Evolutionary conservation across 2,329 filamentous ascomycete species (phyloP).

Genomic region (Gremmenia infestans): DNA sequence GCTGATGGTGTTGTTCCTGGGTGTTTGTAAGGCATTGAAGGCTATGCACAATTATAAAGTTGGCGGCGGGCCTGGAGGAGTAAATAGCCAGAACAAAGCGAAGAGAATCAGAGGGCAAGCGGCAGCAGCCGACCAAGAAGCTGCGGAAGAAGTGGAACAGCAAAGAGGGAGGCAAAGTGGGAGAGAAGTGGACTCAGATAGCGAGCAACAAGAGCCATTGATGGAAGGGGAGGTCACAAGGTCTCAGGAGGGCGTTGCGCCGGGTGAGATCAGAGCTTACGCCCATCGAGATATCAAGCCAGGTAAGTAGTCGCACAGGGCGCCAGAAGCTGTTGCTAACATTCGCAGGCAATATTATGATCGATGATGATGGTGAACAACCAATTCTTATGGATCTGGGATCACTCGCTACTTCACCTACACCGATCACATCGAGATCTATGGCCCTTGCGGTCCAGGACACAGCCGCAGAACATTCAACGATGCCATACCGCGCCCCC

Average conservation of each 20-base stretch:
- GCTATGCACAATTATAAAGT: slow-evolving; percentile 88
- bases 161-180: slow-evolving; percentile 38
- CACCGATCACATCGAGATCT: slow-evolving; percentile 83
- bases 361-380: slow-evolving; percentile 79
- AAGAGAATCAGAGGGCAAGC: slow-evolving; percentile 33
- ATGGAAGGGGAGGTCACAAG: slow-evolving; percentile 73
- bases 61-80: slow-evolving; percentile 51
- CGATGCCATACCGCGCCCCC: slow-evolving; percentile 96
- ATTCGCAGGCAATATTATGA: slow-evolving; percentile 84
- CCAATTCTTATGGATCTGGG: slow-evolving; percentile 98
- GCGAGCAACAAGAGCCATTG: slow-evolving; percentile 73
- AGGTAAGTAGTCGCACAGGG: slow-evolving; percentile 47
- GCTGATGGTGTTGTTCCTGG: slow-evolving; percentile 85
- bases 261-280: slow-evolving; percentile 71
- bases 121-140: slow-evolving; percentile 38
- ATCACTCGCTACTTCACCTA: slow-evolving; percentile 80
- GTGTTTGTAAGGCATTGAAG: slow-evolving; percentile 81
- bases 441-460: slow-evolving; percentile 91
- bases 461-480: slow-evolving; percentile 90
- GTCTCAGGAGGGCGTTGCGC: slow-evolving; percentile 61
- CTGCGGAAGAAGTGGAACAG: slow-evolving; percentile 33
- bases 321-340: slow-evolving; percentile 7
- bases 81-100: slow-evolving; percentile 43
- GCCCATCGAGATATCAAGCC: slow-evolving; percentile 97
- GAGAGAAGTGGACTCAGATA: slow-evolving; percentile 52